Evolutionary conservation across 495 filamentous ascomycete genomes (phyloP), one percentile per base, ranked within the genome.

Genomic region (Neurospora tetrasperma): DNA sequence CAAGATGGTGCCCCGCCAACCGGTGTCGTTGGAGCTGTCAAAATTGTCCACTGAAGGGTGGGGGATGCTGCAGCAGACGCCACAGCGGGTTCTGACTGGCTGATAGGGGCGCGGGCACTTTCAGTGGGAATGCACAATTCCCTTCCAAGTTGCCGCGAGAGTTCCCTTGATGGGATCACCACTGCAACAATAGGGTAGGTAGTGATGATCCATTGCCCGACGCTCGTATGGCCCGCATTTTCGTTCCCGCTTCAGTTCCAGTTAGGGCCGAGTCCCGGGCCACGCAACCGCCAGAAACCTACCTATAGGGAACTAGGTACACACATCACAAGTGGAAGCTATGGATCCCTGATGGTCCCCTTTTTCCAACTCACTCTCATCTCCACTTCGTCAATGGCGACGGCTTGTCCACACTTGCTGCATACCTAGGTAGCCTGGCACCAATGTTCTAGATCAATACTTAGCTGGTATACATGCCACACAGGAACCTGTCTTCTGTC

Each of bases 11-110:
- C 71, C 46, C 42, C 54, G 44, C 42, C 70, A 27, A 16, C 27
- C 42, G 23, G 46, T 27, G 16, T 42, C n/a, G 38, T 42, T 27
- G 54, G 43, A 31, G 27, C 27, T 31, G 27, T 31, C 27, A 31
- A 31, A 31, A 12, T 41, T 41, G 71, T 14, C 77, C 75, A 78
- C 74, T 78, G 40, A 72, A 38, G 68, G 12, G 18, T 43, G 42
- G 35, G 18, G 42, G 35, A 59, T 54, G 41, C 46, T 41, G 71
- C 75, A 77, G 75, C 46, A 66, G 73, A 72, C 69, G 73, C 73
- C 74, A 76, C 73, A 43, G 70, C 38, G 54, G 12, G 10, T 23
- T 74, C n/a, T 77, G 31, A 78, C 70, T 78, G 77, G 77, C 44
- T 71, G 62, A 70, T 31, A 18, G 54, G 59, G 59, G 41, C 43